Evolutionary conservation across 768 basidiomycete genomes (phyloP).

Genomic region (Agrocybe chaxingu): DNA sequence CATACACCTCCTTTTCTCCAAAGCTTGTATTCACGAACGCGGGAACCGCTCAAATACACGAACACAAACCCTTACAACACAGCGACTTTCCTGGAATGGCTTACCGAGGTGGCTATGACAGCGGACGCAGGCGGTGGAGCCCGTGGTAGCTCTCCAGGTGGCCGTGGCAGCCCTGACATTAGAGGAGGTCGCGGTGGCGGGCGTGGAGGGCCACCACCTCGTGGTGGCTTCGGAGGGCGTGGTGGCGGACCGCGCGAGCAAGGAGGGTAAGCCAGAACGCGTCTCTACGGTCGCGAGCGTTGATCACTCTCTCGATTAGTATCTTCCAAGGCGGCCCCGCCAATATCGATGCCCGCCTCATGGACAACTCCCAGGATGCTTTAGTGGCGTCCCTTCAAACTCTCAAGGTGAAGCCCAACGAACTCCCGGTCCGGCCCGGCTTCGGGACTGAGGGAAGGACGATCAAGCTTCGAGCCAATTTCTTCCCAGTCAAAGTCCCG

Average conservation of each 20-base stretch:
- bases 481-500: constrained; percentile 57
- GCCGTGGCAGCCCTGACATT: constrained; percentile 27
- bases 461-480: constrained; percentile 61
- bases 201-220: constrained; percentile 27
- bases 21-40: too few relatives aligned
- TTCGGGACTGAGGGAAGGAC: constrained; percentile 49
- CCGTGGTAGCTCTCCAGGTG: constrained; percentile 16
- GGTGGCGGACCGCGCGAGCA: constrained; percentile 32
- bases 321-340: constrained; percentile 37
- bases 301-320: constrained; percentile 20
- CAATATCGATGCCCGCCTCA: constrained; percentile 39
- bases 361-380: constrained; percentile 36
- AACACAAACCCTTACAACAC: neutral
- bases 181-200: too few relatives aligned
- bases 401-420: constrained; percentile 28
- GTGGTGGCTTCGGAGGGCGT: constrained; percentile 24
- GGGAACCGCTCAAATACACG: too few relatives aligned
- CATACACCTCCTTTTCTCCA: constrained; percentile 1
- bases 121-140: constrained; percentile 37
- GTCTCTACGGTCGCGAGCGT: neutral
- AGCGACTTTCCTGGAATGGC: constrained; percentile 18
- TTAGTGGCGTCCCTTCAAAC: constrained; percentile 35
- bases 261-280: constrained; percentile 29
- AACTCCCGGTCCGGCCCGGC: constrained; percentile 57
- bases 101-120: constrained; percentile 25